phyloP scores from a whole-genome alignment of 164 flowering plant species.

The Nymphaea thermarum region DNA sequence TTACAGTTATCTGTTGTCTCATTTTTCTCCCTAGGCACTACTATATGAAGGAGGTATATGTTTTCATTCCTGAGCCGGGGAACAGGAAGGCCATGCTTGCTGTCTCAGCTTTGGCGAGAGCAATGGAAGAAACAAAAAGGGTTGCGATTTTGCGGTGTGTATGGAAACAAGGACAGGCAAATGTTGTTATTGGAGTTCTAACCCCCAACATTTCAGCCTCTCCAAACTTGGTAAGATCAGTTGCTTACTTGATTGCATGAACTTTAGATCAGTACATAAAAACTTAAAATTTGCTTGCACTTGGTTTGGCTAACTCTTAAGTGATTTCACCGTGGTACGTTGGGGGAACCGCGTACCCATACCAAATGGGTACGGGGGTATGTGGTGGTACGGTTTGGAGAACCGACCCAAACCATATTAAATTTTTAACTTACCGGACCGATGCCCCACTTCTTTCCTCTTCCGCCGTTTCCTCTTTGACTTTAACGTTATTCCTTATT shows the following conservation, averaged over 20 bases:
- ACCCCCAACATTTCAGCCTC: conserved; percentile 71
- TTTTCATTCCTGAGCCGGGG: conserved; percentile 86
- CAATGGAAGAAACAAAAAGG: conserved; percentile 78
- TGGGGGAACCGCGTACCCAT: too few species aligned
- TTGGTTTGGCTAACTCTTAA: too few species aligned
- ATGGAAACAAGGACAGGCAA: conserved; percentile 86
- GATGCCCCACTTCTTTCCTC: too few species aligned
- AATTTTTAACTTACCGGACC: too few species aligned
- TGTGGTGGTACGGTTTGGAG: too few species aligned
- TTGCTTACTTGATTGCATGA: background rate
- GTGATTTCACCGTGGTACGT: too few species aligned
- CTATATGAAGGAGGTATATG: conserved; percentile 76
- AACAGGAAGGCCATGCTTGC: conserved; percentile 57
- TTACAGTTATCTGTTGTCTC: background rate
- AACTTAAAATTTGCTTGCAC: too few species aligned
- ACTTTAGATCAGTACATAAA: too few species aligned
- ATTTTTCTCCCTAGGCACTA: conserved; percentile 41
- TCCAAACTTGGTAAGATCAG: conserved; percentile 46
- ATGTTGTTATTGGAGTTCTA: conserved; percentile 74
- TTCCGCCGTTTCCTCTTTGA: too few species aligned
- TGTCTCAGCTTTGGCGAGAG: conserved; percentile 83
- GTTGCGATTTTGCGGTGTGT: conserved; percentile 95
- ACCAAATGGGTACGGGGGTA: too few species aligned
- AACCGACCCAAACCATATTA: too few species aligned
- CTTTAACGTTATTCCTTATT: too few species aligned